Evolutionary conservation across 2,329 filamentous ascomycete species (phyloP).

Genomic region (Gaeumannomyces tritici): DNA sequence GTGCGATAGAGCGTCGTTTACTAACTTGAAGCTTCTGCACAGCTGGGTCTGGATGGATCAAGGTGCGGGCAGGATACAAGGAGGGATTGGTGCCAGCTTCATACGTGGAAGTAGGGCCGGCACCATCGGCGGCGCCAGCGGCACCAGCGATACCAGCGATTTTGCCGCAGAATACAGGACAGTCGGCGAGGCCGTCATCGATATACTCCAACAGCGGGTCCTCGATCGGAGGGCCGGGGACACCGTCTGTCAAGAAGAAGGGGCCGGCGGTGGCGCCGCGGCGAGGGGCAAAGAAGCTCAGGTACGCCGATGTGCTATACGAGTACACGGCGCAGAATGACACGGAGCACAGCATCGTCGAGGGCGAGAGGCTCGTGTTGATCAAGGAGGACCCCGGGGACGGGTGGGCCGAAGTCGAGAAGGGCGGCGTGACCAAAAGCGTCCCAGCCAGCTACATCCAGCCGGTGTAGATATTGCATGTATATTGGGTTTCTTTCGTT

Average conservation of each 20-base stretch:
- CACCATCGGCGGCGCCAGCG: constrained; percentile 25
- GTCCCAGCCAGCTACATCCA: constrained; percentile 93
- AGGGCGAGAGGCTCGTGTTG: constrained; percentile 86
- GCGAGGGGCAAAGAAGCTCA: constrained; percentile 83
- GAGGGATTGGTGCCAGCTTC: constrained; percentile 81
- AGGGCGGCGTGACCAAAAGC: constrained; percentile 74
- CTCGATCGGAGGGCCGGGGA: constrained; percentile 38
- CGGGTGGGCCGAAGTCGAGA: constrained; percentile 95
- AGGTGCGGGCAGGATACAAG: constrained; percentile 63
- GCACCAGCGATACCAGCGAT: constrained; percentile 28
- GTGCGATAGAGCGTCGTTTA: constrained; percentile 5
- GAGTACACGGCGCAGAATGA: constrained; percentile 82
- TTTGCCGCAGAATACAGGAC: constrained; percentile 33
- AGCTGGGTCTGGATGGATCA: constrained; percentile 92
- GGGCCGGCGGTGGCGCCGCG: constrained; percentile 86
- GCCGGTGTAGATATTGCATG: constrained; percentile 41
- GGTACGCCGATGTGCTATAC: constrained; percentile 88
- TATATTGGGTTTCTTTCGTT: background rate
- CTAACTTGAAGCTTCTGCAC: constrained; percentile 18
- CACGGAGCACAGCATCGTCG: constrained; percentile 78
- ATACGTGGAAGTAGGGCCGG: constrained; percentile 63
- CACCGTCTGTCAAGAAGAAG: constrained; percentile 60
- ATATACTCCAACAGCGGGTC: constrained; percentile 70
- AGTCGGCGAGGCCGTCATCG: constrained; percentile 55
- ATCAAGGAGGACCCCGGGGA: constrained; percentile 83